Percentiles rank a stretch among this genome's conserved stretches.
phyloP scores from a whole-genome alignment of 1,284 basidiomycete species.

The Tilletia setariae region DNA sequence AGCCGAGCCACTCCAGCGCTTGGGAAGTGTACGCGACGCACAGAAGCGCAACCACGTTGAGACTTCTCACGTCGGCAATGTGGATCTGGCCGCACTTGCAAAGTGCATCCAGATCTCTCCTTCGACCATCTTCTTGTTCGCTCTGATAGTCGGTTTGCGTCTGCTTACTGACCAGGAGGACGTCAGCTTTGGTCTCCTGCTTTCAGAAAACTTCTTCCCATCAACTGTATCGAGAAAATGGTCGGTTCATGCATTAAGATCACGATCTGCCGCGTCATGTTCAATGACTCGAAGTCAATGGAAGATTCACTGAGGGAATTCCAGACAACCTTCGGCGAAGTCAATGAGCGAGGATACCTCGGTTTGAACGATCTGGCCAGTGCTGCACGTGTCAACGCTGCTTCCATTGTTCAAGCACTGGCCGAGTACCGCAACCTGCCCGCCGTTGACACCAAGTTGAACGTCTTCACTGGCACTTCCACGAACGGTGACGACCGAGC shows the following conservation, averaged over 20 bases:
- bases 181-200: no score
- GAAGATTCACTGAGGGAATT: background rate
- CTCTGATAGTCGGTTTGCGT: background rate
- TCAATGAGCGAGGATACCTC: no score
- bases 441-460: no score
- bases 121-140: background rate
- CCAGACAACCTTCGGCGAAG: background rate
- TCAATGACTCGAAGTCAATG: background rate
- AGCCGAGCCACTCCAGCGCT: background rate
- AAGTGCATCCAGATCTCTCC: background rate
- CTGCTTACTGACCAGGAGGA: constrained; percentile 24
- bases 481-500: no score
- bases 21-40: background rate
- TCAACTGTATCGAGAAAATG: constrained; percentile 27
- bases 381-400: background rate
- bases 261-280: background rate
- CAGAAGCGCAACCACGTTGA: background rate
- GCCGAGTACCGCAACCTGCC: background rate
- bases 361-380: background rate
- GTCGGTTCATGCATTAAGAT: constrained; percentile 50
- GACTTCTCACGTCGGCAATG: no score
- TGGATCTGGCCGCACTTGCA: background rate
- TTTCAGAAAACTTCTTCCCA: constrained; percentile 32
- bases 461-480: no score
- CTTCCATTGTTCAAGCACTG: background rate